Conservation (phyloP, 805 yeast genomes). For the Priceomyces medius region DNA sequence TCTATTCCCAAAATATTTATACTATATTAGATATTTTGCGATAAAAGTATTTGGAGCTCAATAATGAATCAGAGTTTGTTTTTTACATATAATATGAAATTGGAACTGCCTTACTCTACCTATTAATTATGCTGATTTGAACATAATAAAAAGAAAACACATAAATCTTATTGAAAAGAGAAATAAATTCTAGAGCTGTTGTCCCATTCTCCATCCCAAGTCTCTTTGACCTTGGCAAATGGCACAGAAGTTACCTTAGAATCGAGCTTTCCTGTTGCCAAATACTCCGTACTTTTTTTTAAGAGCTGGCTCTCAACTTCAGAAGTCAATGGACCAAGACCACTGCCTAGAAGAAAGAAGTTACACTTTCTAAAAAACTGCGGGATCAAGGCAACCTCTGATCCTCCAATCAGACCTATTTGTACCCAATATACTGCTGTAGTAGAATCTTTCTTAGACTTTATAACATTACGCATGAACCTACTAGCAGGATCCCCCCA, state of each 20-base stretch:
- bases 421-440: constrained; percentile 1
- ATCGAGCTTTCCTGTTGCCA: constrained; percentile 2
- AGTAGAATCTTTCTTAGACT: background rate
- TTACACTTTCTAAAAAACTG: constrained; percentile 1
- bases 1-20: too few relatives aligned
- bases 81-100: too few relatives aligned
- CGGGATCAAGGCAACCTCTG: background rate
- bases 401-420: constrained; percentile 2
- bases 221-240: background rate
- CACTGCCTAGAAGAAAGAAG: constrained; percentile 1
- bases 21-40: too few relatives aligned
- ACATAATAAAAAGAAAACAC: too few relatives aligned
- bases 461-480: background rate
- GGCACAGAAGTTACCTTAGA: background rate
- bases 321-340: constrained; percentile 4
- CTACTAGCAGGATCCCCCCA: constrained; percentile 5
- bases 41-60: too few relatives aligned
- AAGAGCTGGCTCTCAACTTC: background rate
- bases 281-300: background rate
- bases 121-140: too few relatives aligned
- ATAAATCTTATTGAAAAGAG: too few relatives aligned
- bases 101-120: too few relatives aligned
- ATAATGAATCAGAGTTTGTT: too few relatives aligned
- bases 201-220: constrained; percentile 1
- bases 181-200: constrained; percentile 2